A percentile compares a stretch with the other conserved stretches of the same genome.
Conservation (phyloP, 1,284 basidiomycete genomes). For the Rhodotorula sp. region DNA sequence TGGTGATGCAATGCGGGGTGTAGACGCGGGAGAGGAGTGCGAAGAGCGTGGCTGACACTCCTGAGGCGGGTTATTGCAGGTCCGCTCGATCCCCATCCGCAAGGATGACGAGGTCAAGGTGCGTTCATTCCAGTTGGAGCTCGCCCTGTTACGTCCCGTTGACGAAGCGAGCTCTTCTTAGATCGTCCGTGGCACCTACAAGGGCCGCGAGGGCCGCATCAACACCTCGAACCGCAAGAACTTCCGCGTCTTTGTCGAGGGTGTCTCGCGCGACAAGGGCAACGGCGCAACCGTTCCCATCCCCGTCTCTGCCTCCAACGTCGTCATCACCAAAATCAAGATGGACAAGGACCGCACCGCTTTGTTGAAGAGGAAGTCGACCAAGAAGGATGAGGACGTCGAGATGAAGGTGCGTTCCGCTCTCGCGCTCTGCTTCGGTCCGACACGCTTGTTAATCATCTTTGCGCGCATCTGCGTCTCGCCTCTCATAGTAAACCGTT, state of each 20-base stretch:
- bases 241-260: conserved; percentile 98
- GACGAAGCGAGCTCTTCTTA: neutral
- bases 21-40: neutral
- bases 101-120: conserved; percentile 99
- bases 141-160: neutral
- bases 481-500: too few relatives aligned
- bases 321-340: conserved; percentile 89
- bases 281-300: conserved; percentile 93
- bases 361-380: conserved; percentile 54
- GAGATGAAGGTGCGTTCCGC: conserved; percentile 42
- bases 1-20: neutral
- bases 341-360: conserved; percentile 61
- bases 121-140: neutral
- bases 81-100: conserved; percentile 90
- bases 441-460: too few relatives aligned
- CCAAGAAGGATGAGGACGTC: conserved; percentile 45
- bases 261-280: conserved; percentile 96
- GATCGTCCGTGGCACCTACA: conserved; percentile 80
- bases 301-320: conserved; percentile 95
- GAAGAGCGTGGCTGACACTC: neutral
- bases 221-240: conserved; percentile 86
- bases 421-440: neutral
- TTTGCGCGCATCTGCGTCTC: too few relatives aligned
- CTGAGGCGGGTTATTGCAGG: conserved; percentile 47
- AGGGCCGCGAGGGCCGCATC: conserved; percentile 93